Evolutionary conservation across 2,329 filamentous ascomycete genomes (phyloP), one percentile per base, ranked within the genome.

Genomic region (Trichoderma cornu-damae): DNA sequence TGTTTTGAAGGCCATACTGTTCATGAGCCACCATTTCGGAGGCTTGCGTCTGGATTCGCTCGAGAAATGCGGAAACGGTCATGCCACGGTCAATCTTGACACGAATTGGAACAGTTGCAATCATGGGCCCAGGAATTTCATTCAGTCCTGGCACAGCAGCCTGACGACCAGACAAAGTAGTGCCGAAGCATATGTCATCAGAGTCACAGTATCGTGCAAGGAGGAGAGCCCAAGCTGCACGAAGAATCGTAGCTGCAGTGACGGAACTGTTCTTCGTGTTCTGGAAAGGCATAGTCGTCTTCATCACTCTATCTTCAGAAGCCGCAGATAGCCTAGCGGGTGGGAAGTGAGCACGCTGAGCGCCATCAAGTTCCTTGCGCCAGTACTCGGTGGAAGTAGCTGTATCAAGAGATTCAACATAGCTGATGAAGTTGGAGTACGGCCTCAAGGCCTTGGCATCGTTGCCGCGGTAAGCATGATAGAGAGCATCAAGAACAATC

Each of bases 261-360:
- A 48, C 22, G 11, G 57, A 42, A 26, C 32, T 40, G 9, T 28
- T 22, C 4, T 43, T 57, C 4, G 44, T 49, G 44, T 57, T 57
- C 6, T 60, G 51, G 11, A 63, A 55, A 24, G 63, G 50, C 11
- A 66, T 59, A 16, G 66, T 67, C 26, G 22, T 40, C 47, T 35
- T 47, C 47, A 43, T 28, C 1, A 37, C 35, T 4, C 18, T 22
- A 32, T 57, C 53, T 22, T 57, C 24, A 11, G 53, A 57, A 2
- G 20, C 34, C 16, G 44, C n/a, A n/a, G 53, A 57, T 6, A 57
- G 28, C 2, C 44, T 48, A 2, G 53, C 53, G 7, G 28, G 18
- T 1, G 53, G 51, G 16, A 51, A 59, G 2, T 56, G 57, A 16
- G 34, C 22, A n/a, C 37, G 35, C 47, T 61, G 59, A 9, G 51